Percentiles rank a stretch among this genome's conserved stretches.
These are phyloP conservation scores for Eremomyces bilateralis DNA, from an alignment of 495 filamentous ascomycete genomes.

Conservation along the genomic window DNA sequence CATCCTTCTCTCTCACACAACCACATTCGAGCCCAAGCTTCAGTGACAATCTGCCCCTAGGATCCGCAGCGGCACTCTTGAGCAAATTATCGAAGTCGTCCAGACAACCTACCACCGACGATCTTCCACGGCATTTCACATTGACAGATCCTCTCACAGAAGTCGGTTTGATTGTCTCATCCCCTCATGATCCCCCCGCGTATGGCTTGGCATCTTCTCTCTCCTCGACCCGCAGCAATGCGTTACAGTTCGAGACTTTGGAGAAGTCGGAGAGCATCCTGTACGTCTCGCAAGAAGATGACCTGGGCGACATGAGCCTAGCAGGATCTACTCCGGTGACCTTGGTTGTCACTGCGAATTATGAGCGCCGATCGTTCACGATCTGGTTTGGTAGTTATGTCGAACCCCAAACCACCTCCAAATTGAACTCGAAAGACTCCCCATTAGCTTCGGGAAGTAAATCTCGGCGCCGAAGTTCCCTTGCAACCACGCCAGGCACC, in stretches of 20 bases:
- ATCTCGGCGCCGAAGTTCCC: constrained; percentile 63
- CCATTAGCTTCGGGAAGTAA: no score
- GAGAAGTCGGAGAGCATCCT: constrained; percentile 57
- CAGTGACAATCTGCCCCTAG: no score
- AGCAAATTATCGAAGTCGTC: no score
- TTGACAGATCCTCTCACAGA: constrained; percentile 76
- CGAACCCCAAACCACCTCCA: no score
- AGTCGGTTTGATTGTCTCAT: constrained; percentile 54
- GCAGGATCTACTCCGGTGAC: constrained; percentile 28
- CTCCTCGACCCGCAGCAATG: constrained; percentile 12
- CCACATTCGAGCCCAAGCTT: no score
- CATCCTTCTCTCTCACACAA: constrained; percentile 24
- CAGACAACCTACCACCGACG: no score
- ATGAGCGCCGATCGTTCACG: constrained; percentile 46
- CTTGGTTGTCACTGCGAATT: constrained; percentile 64
- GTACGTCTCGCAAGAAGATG: constrained; percentile 43
- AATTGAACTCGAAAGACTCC: no score
- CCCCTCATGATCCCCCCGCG: constrained; percentile 6
- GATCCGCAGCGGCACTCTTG: no score
- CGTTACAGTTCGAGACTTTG: constrained; percentile 28
- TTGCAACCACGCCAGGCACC: constrained; percentile 55
- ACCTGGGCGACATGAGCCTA: constrained; percentile 19
- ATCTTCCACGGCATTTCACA: constrained; percentile 61
- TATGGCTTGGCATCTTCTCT: constrained; percentile 5
- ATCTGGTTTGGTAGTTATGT: no score